These are phyloP conservation scores for Lecanicillium sp. DNA, from an alignment of 2,329 filamentous ascomycete genomes.

Conservation along the genomic window DNA sequence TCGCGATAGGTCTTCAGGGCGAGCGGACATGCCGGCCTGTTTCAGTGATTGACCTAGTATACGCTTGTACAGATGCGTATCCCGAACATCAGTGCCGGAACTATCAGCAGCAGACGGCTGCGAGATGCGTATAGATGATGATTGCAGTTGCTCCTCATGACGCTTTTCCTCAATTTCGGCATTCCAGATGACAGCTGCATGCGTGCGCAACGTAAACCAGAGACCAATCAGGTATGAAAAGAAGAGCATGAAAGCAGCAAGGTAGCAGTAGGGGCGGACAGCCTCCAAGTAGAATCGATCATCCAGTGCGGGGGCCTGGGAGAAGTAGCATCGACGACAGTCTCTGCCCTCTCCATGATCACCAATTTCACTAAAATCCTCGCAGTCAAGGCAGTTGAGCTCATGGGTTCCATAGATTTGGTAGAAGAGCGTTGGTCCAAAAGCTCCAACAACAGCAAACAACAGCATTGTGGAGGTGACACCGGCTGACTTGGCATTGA, in stretches of 20 bases:
- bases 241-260: conserved; percentile 78
- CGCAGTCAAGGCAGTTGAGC: conserved; percentile 69
- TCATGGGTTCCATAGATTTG: conserved; percentile 98
- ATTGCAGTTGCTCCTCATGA: conserved; percentile 41
- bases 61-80: conserved; percentile 84
- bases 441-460: conserved; percentile 91
- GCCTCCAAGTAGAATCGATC: conserved; percentile 87
- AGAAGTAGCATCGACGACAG: conserved; percentile 90
- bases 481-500: conserved; percentile 92
- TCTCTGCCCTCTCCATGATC: conserved; percentile 48
- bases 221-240: conserved; percentile 88
- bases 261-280: conserved; percentile 87
- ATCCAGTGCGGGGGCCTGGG: conserved; percentile 72
- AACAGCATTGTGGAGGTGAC: conserved; percentile 97
- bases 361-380: conserved; percentile 33
- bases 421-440: conserved; percentile 94
- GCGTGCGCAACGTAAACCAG: conserved; percentile 90
- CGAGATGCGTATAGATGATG: conserved; percentile 23
- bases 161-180: conserved; percentile 73
- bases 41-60: conserved; percentile 86
- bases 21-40: conserved; percentile 62
- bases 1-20: conserved; percentile 37
- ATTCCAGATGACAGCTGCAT: conserved; percentile 96
- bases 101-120: conserved; percentile 34
- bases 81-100: conserved; percentile 63